Evolutionary conservation across 768 basidiomycete species (phyloP).

Genomic region (Lentinula sp.): DNA sequence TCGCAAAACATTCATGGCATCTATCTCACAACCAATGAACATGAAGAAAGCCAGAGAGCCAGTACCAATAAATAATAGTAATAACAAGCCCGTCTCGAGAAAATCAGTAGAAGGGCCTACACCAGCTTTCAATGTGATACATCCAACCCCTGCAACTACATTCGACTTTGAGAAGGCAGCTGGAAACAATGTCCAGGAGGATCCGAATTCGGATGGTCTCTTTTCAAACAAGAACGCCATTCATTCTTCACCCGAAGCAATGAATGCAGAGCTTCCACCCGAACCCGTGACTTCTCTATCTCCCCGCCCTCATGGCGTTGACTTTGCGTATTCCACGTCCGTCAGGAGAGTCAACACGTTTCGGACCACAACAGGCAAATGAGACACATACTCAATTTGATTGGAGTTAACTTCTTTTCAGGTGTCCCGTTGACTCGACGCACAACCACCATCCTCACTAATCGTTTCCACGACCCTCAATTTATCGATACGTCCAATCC

Average conservation of each 20-base stretch:
- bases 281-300: constrained; percentile 6
- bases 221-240: constrained; percentile 22
- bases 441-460: constrained; percentile 24
- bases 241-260: constrained; percentile 26
- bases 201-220: constrained; percentile 6
- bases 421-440: constrained; percentile 23
- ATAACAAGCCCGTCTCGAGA: background rate
- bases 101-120: background rate
- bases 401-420: background rate
- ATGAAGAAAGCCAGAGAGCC: constrained; percentile 7
- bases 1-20: constrained; percentile 22
- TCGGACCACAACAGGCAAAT: background rate
- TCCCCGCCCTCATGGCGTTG: background rate
- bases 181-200: background rate
- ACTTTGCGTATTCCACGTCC: constrained; percentile 1
- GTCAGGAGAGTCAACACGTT: background rate
- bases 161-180: constrained; percentile 4
- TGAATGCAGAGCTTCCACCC: constrained; percentile 18
- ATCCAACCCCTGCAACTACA: constrained; percentile 6
- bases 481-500: constrained; percentile 7
- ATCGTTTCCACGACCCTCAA: constrained; percentile 7
- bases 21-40: constrained; percentile 27
- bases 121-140: constrained; percentile 2
- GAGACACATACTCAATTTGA: background rate
- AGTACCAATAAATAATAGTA: background rate